These are phyloP conservation scores for Theobroma cacao DNA, from an alignment of 345 rosid genomes.

Conservation along the genomic window DNA sequence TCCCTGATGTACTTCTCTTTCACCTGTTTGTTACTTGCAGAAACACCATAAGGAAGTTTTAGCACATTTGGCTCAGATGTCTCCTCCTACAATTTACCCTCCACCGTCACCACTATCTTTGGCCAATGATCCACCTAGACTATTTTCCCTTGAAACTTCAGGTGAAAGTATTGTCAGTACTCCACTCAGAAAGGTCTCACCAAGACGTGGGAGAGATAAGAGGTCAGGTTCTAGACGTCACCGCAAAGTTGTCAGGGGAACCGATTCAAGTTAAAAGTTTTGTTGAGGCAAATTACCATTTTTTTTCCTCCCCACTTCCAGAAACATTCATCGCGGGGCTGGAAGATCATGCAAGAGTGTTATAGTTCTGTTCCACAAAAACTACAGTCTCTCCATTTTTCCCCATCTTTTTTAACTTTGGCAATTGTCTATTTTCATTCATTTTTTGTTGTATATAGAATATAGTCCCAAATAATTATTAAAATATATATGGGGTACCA, in stretches of 20 bases:
- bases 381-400: background rate
- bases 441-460: slow-evolving; percentile 40
- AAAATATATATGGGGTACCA: slow-evolving; percentile 24
- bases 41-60: slow-evolving; percentile 64
- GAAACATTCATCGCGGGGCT: slow-evolving; percentile 20
- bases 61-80: slow-evolving; percentile 44
- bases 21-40: slow-evolving; percentile 37
- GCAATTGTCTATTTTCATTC: slow-evolving; percentile 15
- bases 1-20: background rate
- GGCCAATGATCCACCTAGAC: slow-evolving; percentile 35
- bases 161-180: slow-evolving; percentile 21
- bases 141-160: slow-evolving; percentile 31
- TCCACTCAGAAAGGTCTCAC: slow-evolving; percentile 33
- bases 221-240: slow-evolving; percentile 66
- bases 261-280: slow-evolving; percentile 26
- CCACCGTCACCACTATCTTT: slow-evolving; percentile 43
- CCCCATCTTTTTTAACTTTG: background rate
- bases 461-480: slow-evolving; percentile 24
- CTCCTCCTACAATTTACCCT: slow-evolving; percentile 34
- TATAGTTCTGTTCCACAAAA: slow-evolving; percentile 23
- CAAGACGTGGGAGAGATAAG: slow-evolving; percentile 57
- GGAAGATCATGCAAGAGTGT: slow-evolving; percentile 28
- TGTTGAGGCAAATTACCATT: slow-evolving; percentile 21
- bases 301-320: slow-evolving; percentile 19
- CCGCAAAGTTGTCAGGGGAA: slow-evolving; percentile 52